Evolutionary conservation across 108 stramenopile species (phyloP), one percentile per base, ranked within the genome.

Genomic region (Skeletonema costatum): DNA sequence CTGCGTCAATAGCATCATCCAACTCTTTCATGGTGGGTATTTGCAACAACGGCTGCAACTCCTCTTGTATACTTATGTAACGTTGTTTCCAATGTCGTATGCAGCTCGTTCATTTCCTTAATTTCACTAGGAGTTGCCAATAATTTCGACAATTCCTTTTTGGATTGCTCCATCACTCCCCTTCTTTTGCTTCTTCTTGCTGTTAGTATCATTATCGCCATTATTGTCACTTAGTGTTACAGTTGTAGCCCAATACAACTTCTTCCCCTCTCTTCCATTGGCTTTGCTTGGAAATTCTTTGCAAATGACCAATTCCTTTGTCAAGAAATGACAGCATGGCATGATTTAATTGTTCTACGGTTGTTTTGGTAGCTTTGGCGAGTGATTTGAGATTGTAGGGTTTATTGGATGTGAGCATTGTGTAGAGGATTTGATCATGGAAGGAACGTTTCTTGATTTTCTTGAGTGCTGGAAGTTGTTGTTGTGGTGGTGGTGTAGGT

Each of bases 331-430:
- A 86, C 4, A 91, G 71, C 81, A 96, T 80, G 70, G 86, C 80
- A 71, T 85, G 89, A 41, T 89, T 70, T 12, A 96, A 61, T 29
- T 83, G 81, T 6, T 83, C 73, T 17, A 88, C 87, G 7, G 85
- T 92, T 16, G 91, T 87, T 29, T 82, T 76, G 32, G 87, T 82
- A 9, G 75, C 80, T 60, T 86, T 76, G 36, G 88, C 86, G n/a
- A 96, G 82, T 2, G 72, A 67, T 74, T 89, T 93, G 58, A 92
- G 63, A n/a, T 81, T 86, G 64, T 85, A 93, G 8, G 95, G 91
- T 41, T 83, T 80, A 77, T 84, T 85, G n/a, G 84, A 64, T 4
- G 86, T 70, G 13, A 94, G 82, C 86, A 94, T 87, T 16, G 78
- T 80, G 42, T 85, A 70, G 16, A 92, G 70, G 17, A 94, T 80